Evolutionary conservation across 75 land plant species (phyloP).

Genomic region (Ceratopteris richardii): DNA sequence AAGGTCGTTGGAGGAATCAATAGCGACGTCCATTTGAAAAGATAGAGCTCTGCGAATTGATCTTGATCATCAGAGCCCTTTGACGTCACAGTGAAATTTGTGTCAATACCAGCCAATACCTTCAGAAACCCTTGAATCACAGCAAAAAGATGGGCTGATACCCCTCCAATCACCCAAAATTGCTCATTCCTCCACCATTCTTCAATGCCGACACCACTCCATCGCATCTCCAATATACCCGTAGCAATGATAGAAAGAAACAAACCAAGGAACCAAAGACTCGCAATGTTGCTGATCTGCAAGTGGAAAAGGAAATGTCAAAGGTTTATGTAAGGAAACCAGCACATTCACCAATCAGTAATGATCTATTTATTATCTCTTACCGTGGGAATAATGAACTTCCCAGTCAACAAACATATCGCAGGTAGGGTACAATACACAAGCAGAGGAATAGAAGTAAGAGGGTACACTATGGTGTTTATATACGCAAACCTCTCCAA

Average conservation of each 20-base stretch:
- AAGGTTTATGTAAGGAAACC: too few relatives aligned
- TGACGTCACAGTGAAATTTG: slow-evolving; percentile 95
- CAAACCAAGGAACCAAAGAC: slow-evolving; percentile 82
- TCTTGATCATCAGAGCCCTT: slow-evolving; percentile 89
- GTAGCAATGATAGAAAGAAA: slow-evolving; percentile 91
- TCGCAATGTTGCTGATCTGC: slow-evolving; percentile 93
- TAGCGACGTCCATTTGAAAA: slow-evolving; percentile 84
- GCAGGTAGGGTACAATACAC: slow-evolving; percentile 78
- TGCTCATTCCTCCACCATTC: slow-evolving; percentile 99
- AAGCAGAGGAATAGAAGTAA: slow-evolving; percentile 66
- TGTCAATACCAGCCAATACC: slow-evolving; percentile 94
- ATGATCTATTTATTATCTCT: too few relatives aligned
- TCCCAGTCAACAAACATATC: slow-evolving; percentile 69
- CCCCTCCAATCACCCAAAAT: slow-evolving; percentile 98
- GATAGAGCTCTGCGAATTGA: slow-evolving; percentile 77
- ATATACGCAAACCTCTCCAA: slow-evolving; percentile 81
- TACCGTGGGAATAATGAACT: slow-evolving; percentile 83
- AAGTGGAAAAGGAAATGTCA: neutral
- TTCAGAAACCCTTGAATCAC: slow-evolving; percentile 93
- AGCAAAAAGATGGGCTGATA: slow-evolving; percentile 92
- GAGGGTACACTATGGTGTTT: slow-evolving; percentile 79
- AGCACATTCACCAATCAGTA: too few relatives aligned
- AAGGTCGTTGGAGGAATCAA: slow-evolving; percentile 83
- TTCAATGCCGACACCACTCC: slow-evolving; percentile 92
- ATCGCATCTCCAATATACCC: slow-evolving; percentile 85